Percentiles rank a stretch among this genome's conserved stretches.
Evolutionary conservation across 441 rosid genomes (phyloP).

Genomic region (Pelargonium myrrhifolium): DNA sequence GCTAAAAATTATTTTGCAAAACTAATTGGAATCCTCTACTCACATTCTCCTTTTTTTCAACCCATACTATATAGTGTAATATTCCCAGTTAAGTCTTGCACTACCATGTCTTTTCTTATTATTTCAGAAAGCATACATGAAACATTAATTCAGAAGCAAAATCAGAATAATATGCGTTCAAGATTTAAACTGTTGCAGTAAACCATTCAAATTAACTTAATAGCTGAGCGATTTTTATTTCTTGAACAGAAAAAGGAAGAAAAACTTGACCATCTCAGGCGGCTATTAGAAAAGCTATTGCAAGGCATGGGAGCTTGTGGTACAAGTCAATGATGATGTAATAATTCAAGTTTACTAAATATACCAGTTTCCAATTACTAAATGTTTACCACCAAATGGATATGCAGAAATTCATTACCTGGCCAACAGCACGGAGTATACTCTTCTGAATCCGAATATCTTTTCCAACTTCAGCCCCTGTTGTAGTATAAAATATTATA

Average conservation of each 20-base stretch:
- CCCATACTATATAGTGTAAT: no score
- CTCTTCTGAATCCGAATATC: slow-evolving; percentile 64
- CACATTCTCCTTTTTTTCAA: background rate
- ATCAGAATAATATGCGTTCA: no score
- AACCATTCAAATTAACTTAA: background rate
- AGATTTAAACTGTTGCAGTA: background rate
- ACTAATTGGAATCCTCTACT: background rate
- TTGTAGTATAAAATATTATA: slow-evolving; percentile 17
- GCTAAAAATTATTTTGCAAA: background rate
- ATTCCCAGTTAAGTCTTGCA: background rate
- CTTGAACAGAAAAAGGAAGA: background rate
- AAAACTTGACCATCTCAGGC: background rate
- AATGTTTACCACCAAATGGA: background rate
- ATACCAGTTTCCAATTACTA: slow-evolving; percentile 6
- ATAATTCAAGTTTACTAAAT: slow-evolving; percentile 8
- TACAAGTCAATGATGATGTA: background rate
- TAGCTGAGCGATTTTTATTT: background rate
- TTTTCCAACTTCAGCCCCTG: slow-evolving; percentile 77
- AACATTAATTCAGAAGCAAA: no score
- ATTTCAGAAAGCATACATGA: no score
- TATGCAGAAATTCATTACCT: slow-evolving; percentile 39
- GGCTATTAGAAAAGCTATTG: background rate
- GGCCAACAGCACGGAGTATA: slow-evolving; percentile 74
- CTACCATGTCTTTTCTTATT: background rate
- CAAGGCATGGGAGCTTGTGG: background rate